phyloP scores from a whole-genome alignment of 352 stramenopile species.

The Saprolegnia parasitica region DNA sequence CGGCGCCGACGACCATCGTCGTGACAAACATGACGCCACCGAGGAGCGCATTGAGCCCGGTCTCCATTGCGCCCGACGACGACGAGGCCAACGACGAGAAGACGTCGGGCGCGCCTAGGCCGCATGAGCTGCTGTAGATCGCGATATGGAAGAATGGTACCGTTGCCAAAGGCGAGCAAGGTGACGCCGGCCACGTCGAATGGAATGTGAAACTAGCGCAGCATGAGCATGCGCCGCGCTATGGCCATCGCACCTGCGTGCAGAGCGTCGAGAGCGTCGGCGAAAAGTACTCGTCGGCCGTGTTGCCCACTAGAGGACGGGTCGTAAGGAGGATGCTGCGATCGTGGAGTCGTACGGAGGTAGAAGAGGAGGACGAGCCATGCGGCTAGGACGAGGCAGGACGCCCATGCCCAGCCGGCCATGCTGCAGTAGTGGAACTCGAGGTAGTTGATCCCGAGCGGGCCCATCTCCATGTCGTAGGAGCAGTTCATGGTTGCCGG shows the following conservation, averaged over 20 bases:
- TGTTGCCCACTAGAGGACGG: constrained; percentile 83
- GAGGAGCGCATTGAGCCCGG: constrained; percentile 91
- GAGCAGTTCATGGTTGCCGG: constrained; percentile 15
- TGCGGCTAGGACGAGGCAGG: constrained; percentile 45
- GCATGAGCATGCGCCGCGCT: constrained; percentile 20
- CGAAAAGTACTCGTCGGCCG: constrained; percentile 97
- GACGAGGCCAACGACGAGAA: constrained; percentile 90
- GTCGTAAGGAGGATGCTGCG: background rate
- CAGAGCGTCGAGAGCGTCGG: constrained; percentile 95
- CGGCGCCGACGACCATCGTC: constrained; percentile 86
- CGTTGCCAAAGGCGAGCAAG: constrained; percentile 97
- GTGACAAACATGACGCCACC: constrained; percentile 95
- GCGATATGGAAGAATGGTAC: background rate
- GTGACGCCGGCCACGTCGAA: constrained; percentile 95
- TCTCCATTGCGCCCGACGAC: constrained; percentile 55
- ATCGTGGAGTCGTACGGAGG: constrained; percentile 45
- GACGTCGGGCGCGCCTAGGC: constrained; percentile 90
- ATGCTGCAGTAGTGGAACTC: constrained; percentile 73
- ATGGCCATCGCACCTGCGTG: constrained; percentile 54
- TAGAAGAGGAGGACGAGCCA: constrained; percentile 79
- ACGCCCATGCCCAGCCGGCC: constrained; percentile 42
- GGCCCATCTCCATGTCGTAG: constrained; percentile 37
- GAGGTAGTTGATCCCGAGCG: constrained; percentile 74
- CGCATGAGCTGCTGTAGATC: background rate
- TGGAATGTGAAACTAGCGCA: constrained; percentile 57